Evolutionary conservation across 2,329 filamentous ascomycete species (phyloP), one percentile per base, ranked within the genome.

Genomic region (Penicillium sp.): DNA sequence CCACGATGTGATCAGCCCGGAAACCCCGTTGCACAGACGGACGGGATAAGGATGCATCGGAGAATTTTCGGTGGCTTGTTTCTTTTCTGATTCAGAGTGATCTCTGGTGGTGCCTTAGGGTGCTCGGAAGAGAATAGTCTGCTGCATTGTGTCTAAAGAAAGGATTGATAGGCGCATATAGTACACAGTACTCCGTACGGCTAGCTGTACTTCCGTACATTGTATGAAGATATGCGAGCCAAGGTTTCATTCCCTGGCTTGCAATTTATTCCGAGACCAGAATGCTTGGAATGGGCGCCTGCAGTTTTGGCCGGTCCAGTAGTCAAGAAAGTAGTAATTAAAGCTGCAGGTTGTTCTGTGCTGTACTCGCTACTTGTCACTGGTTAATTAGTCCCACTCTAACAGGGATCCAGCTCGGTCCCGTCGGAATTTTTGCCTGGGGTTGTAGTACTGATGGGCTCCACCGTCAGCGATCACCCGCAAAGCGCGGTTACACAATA

Each of bases 401-500:
- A 46, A 26, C 43, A 14, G 26, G 43, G 28, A 16, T 28, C 28
- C 28, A 51, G 46, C 30, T 35, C n/a, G 30, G 28, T 51, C 26
- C 28, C n/a, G 46, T 51, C 46, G 45, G 45, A 48, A 26, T 28
- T 46, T 45, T 51, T 33, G 28, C 14, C 28, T 22, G 28, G 46
- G 46, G 46, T 51, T 35, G 49, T 62, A 26, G 56, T 38, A 59
- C 49, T 22, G n/a, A 8, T 28, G 28, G 30, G 46, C n/a, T 51
- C 46, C 28, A 51, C 33, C 19, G 33, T 43, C 40, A 62, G 59
- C 56, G 58, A 61, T 65, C 64, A 65, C 52, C 64, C 58, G 65
- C 64, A 62, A 66, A 65, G 60, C 64, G 62, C 62, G 62, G 64
- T 65, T 67, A 67, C 53, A 46, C 57, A 66, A 63, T 67, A 63